Base-by-base conservation (phyloP, 768 basidiomycete genomes). In the Pulveroboletus sp. region DNA sequence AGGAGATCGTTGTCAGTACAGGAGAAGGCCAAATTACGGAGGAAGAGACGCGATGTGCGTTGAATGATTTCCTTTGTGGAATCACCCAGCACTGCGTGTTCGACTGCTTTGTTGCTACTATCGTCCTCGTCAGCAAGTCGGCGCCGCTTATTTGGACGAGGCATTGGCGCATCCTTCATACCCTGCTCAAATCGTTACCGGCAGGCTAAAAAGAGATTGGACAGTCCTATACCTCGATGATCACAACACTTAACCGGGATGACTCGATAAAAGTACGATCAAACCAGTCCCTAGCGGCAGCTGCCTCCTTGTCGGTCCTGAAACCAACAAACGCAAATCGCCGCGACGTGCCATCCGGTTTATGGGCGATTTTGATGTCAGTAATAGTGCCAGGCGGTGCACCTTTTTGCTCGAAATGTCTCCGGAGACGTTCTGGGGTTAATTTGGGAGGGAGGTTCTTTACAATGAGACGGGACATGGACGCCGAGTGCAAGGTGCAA, bases 251-350 rank as follows among this genome's bases (percentile, higher is more conserved):
- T 42, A 97, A 81, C 53, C 85, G 78, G 8, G 84, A 78, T 7
- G 89, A 85, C 40, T 85, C 90, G 27, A 97, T 76, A 64, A 86
- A 98, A 0, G 86, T 89, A 21, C 79, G 76, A 66, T 94, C 82
- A 57, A 88, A 94, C 86, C 88, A 98, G 32, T 84, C 79, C 63
- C 79, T 80, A 0, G 89, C 93, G 5, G 75, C 73, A 6, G 69
- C 49, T 0, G 95, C 95, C 51, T 96, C 89, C 27, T 78, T 72
- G 28, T 85, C 76, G 0, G 84, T 79, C 70, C 89, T 92, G 75
- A 83, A 97, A 0, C 96, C 96, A 8, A 95, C 76, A 61, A 98
- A 99, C 0, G 89, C 96, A 65, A 99, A 94, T 31, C 89, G 77
- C 8, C 96, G 76, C 0, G 87, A 85, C 0, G 83, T 85, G 1